phyloP scores from a whole-genome alignment of 2,329 filamentous ascomycete genomes.

The Nakataea oryzae region DNA sequence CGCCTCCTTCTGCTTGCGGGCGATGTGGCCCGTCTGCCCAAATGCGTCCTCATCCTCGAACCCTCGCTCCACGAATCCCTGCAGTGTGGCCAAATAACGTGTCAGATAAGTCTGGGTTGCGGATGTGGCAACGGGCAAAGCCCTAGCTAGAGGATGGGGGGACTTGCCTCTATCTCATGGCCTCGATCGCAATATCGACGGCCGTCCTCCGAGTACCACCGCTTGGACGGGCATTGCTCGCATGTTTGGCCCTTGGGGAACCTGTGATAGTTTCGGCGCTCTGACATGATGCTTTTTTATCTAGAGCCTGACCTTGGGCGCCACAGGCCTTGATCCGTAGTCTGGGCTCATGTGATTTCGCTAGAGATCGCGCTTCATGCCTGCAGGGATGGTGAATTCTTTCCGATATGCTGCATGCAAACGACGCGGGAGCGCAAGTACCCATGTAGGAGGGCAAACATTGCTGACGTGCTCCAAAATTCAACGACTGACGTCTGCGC shows the following conservation, averaged over 20 bases:
- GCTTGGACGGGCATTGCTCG: conserved; percentile 58
- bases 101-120: conserved; percentile 1
- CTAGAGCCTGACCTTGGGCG: neutral
- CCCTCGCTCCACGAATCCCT: conserved; percentile 47
- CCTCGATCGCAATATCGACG: conserved; percentile 71
- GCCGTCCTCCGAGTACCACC: conserved; percentile 66
- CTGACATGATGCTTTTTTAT: conserved; percentile 21
- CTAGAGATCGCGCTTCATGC: neutral
- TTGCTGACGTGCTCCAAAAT: neutral
- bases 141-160: neutral
- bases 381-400: neutral
- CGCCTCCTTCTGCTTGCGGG: conserved; percentile 46
- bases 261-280: conserved; percentile 20
- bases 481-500: neutral
- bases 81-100: neutral
- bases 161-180: conserved; percentile 61
- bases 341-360: neutral
- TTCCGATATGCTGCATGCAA: neutral
- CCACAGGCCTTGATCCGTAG: neutral
- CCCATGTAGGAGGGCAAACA: neutral
- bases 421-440: neutral
- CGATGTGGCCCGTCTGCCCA: conserved; percentile 44
- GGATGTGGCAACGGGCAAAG: too few relatives aligned
- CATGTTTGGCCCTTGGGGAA: conserved; percentile 44
- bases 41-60: conserved; percentile 60